Base-by-base conservation (phyloP, 2,329 filamentous ascomycete genomes). In the Decorospora gaudefroyi region DNA sequence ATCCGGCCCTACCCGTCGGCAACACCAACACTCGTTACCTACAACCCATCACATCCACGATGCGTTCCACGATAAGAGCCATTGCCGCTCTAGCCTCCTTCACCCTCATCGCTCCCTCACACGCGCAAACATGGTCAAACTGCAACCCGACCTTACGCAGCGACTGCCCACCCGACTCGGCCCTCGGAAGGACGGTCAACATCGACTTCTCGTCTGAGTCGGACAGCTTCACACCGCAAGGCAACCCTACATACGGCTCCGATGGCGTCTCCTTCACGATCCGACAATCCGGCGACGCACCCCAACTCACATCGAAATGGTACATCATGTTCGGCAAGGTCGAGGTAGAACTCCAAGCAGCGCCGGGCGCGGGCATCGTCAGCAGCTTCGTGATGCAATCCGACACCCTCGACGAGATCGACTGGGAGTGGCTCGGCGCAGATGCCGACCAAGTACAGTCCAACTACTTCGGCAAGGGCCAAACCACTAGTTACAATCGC, bases 261-360 rank as follows among this genome's bases (percentile, higher is more conserved):
- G 81, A 91, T 66, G 93, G 93, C 46, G 91, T 81, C 17, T 82
- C 81, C 11, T 95, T 99, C 69, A 90, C 88, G 17, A 85, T 99
- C 38, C 73, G 82, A 38, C 76, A 84, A 64, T 78, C 84, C 36
- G 91, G 92, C 44, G 89, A 99, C 66, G 82, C 90, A 3, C 93
- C 93, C 0, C 87, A 92, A 69, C 82, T 99, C 49, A 80, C 81
- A 54, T 95, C 90, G 49, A 83, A 93, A 62, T 97, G 95, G 82
- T 97, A 96, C 78, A 96, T 99, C 75, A 97, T 99, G 93, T 99
- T 96, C 69, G 93, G 93, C 57, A 87, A 86, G 53, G 88, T 96
- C 65, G 87, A 95, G 55, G 82, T 91, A 57, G 85, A 83, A 21
- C 80, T 96, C 76, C 91, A 92, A 73, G 84, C 89, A 17, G 90